Evolutionary conservation across 768 basidiomycete species (phyloP).

Genomic region (Xanthoconium purpureum): DNA sequence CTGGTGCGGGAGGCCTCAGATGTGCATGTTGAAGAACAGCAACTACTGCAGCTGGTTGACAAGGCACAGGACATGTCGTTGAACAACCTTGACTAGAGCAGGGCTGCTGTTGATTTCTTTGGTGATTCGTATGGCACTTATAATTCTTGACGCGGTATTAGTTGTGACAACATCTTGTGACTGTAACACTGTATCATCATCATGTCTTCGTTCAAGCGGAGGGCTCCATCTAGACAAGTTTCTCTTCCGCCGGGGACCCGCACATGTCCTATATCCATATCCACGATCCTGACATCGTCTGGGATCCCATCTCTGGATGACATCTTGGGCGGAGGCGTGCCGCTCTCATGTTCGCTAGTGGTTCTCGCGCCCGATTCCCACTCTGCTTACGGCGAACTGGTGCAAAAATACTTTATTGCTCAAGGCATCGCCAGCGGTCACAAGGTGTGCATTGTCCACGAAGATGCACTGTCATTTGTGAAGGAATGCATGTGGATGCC

Average conservation of each 20-base stretch:
- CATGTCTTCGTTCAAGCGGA: constrained; percentile 85
- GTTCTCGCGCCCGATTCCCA: constrained; percentile 83
- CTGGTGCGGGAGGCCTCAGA: background rate
- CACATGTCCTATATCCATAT: constrained; percentile 51
- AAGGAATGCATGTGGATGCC: constrained; percentile 82
- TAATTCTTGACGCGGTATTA: background rate
- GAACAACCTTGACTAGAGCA: constrained; percentile 27
- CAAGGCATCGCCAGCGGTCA: constrained; percentile 81
- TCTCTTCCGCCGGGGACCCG: constrained; percentile 52
- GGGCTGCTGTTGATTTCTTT: background rate
- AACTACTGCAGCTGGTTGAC: constrained; percentile 13
- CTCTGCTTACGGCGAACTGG: constrained; percentile 78
- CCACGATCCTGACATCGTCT: constrained; percentile 67
- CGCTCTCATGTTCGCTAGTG: constrained; percentile 71
- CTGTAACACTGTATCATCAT: constrained; percentile 1
- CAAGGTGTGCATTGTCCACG: constrained; percentile 61
- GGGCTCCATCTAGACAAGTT: constrained; percentile 43
- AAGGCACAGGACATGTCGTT: constrained; percentile 19
- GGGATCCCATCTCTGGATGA: constrained; percentile 95
- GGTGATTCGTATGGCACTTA: background rate
- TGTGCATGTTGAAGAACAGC: background rate
- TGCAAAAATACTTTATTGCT: constrained; percentile 85
- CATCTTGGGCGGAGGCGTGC: constrained; percentile 87
- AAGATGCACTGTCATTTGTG: constrained; percentile 54
- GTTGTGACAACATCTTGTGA: constrained; percentile 10